Evolutionary conservation across 768 basidiomycete species (phyloP).

Genomic region (Hysterangium stoloniferum): DNA sequence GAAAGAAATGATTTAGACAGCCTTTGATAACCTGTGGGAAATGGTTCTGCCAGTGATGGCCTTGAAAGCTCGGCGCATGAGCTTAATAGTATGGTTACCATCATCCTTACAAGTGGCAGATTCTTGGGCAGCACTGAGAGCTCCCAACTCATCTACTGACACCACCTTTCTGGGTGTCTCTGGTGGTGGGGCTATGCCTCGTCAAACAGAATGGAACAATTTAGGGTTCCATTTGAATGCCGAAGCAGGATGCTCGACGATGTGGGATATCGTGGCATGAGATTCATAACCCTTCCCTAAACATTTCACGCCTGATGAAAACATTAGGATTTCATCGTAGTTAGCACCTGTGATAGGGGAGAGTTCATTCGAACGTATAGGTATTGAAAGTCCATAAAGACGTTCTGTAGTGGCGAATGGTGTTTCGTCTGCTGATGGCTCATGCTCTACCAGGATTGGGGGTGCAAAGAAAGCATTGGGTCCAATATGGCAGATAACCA

Average conservation of each 20-base stretch:
- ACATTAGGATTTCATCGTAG: slow-evolving; percentile 79
- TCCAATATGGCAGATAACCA: slow-evolving; percentile 64
- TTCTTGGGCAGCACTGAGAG: slow-evolving; percentile 30
- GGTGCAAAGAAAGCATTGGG: slow-evolving; percentile 60
- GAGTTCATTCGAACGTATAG: slow-evolving; percentile 40
- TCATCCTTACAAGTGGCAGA: slow-evolving; percentile 47
- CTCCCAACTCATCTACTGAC: slow-evolving; percentile 13
- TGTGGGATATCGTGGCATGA: slow-evolving; percentile 39
- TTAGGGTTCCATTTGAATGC: slow-evolving; percentile 5
- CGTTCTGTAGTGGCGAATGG: slow-evolving; percentile 26
- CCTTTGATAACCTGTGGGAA: slow-evolving; percentile 43
- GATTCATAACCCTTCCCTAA: slow-evolving; percentile 79
- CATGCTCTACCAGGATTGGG: slow-evolving; percentile 22
- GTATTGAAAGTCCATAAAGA: slow-evolving; percentile 56
- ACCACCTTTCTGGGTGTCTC: slow-evolving; percentile 7
- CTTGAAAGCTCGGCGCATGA: slow-evolving; percentile 67
- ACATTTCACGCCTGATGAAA: slow-evolving; percentile 72
- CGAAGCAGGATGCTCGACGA: slow-evolving; percentile 13
- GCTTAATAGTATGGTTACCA: slow-evolving; percentile 40
- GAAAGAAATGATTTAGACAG: too few species aligned
- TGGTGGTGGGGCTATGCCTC: not conserved
- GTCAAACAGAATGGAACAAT: slow-evolving; percentile 7
- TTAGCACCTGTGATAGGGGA: slow-evolving; percentile 24
- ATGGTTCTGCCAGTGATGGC: slow-evolving; percentile 61
- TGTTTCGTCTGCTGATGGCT: slow-evolving; percentile 31